A percentile compares a stretch with the other conserved stretches of the same genome.
phyloP scores from a whole-genome alignment of 1,139 yeast species.

The Kluyveromyces sp. region DNA sequence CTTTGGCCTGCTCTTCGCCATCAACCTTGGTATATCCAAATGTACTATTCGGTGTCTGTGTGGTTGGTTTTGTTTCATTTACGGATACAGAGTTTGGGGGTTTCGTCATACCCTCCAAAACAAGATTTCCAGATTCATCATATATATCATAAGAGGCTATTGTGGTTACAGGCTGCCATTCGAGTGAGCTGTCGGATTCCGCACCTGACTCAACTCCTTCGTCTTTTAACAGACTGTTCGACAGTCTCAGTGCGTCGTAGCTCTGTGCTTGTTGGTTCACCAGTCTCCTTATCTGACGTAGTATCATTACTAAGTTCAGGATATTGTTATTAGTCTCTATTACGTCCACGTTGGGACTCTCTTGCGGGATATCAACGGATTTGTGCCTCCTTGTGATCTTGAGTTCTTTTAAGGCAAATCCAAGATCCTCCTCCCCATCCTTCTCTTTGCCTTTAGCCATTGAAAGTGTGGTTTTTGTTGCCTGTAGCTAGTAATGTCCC shows the following conservation, averaged over 20 bases:
- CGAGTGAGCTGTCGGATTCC: slow-evolving; percentile 3
- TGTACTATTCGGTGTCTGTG: slow-evolving; percentile 15
- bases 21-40: slow-evolving; percentile 86
- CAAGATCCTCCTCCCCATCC: slow-evolving; percentile 21
- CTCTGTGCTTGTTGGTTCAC: neutral
- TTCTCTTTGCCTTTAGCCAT: neutral
- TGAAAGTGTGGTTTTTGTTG: too few relatives aligned
- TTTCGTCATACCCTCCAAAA: slow-evolving; percentile 26
- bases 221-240: neutral
- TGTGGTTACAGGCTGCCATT: slow-evolving; percentile 56
- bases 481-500: too few relatives aligned
- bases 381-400: slow-evolving; percentile 13
- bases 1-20: slow-evolving; percentile 81
- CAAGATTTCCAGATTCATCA: slow-evolving; percentile 48
- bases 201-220: neutral
- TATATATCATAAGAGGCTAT: slow-evolving; percentile 52
- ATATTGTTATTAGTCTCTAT: too few relatives aligned
- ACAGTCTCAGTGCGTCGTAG: neutral
- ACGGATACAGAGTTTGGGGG: slow-evolving; percentile 8
- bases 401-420: slow-evolving; percentile 20
- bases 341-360: too few relatives aligned
- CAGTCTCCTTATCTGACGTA: too few relatives aligned
- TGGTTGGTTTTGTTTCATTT: slow-evolving; percentile 4
- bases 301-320: neutral
- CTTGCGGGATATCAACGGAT: neutral